These are phyloP conservation scores for Solanum paucissectum DNA, from an alignment of 257 asterid species.

Conservation along the genomic window DNA sequence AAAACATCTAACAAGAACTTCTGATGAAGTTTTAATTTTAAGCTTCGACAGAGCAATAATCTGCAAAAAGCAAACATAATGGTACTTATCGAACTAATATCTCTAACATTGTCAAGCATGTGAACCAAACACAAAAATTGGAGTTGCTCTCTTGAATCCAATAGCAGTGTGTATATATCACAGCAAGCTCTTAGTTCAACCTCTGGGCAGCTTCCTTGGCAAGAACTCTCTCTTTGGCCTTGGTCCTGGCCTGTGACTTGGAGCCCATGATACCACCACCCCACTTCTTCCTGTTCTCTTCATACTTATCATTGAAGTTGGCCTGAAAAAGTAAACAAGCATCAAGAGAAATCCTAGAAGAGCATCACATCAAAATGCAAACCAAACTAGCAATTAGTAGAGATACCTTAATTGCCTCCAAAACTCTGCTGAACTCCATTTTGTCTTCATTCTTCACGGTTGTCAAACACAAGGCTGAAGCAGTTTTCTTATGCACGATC, in stretches of 20 bases:
- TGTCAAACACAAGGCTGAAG: slow-evolving; percentile 28
- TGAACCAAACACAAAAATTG: neutral
- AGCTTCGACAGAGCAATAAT: neutral
- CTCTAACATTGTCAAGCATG: neutral
- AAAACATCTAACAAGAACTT: neutral
- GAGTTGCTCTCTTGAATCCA: neutral
- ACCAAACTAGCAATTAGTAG: neutral
- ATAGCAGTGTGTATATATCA: neutral
- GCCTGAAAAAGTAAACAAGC: slow-evolving; percentile 12
- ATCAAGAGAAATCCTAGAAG: neutral
- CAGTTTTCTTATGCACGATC: slow-evolving; percentile 34
- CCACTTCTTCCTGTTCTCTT: slow-evolving; percentile 33
- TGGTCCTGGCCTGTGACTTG: slow-evolving; percentile 35
- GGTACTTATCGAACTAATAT: neutral
- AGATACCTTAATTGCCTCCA: slow-evolving; percentile 35
- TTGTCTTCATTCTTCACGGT: slow-evolving; percentile 38
- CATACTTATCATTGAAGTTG: slow-evolving; percentile 35
- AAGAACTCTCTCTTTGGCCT: slow-evolving; percentile 36
- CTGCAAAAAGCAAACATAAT: neutral
- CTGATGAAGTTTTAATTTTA: neutral
- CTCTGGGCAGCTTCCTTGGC: slow-evolving; percentile 35
- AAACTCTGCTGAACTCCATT: slow-evolving; percentile 24
- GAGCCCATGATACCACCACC: slow-evolving; percentile 43
- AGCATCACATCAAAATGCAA: neutral
- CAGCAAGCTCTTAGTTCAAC: slow-evolving; percentile 2